Conservation (phyloP, 768 basidiomycete species). For the Rhodotorula sphaerocarpa region DNA sequence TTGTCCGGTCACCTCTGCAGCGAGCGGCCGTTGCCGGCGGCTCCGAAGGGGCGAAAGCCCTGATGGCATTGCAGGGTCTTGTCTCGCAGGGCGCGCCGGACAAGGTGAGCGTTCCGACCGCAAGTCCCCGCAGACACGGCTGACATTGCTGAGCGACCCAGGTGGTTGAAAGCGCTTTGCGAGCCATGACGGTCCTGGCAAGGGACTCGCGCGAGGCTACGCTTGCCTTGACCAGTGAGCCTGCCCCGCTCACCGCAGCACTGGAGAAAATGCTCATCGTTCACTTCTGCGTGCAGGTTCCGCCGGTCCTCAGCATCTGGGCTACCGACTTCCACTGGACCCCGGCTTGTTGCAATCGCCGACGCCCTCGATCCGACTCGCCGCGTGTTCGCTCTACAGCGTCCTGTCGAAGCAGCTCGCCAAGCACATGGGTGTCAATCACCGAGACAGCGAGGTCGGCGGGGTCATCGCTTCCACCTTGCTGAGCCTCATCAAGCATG, state of each 20-base stretch:
- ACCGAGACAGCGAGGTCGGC: neutral
- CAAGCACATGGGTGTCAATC: accelerated
- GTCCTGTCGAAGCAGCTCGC: neutral
- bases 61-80: neutral
- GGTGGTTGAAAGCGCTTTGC: no score
- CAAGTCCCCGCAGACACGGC: no score
- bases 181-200: no score
- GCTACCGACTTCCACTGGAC: neutral
- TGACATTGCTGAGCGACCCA: neutral
- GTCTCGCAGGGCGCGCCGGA: neutral
- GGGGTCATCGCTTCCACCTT: neutral
- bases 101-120: conserved; percentile 27
- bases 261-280: neutral
- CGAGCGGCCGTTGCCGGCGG: neutral
- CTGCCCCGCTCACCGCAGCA: neutral
- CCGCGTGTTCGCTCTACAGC: conserved; percentile 4
- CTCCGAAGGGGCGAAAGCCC: neutral
- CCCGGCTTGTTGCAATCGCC: conserved; percentile 1
- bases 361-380: conserved; percentile 16
- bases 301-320: neutral
- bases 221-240: conserved; percentile 4
- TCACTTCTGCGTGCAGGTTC: neutral
- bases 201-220: neutral
- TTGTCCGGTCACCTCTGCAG: neutral
- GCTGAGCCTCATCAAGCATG: conserved; percentile 23